These are phyloP conservation scores for Paradendryphiella salina DNA, from an alignment of 2,329 filamentous ascomycete genomes.

Conservation along the genomic window DNA sequence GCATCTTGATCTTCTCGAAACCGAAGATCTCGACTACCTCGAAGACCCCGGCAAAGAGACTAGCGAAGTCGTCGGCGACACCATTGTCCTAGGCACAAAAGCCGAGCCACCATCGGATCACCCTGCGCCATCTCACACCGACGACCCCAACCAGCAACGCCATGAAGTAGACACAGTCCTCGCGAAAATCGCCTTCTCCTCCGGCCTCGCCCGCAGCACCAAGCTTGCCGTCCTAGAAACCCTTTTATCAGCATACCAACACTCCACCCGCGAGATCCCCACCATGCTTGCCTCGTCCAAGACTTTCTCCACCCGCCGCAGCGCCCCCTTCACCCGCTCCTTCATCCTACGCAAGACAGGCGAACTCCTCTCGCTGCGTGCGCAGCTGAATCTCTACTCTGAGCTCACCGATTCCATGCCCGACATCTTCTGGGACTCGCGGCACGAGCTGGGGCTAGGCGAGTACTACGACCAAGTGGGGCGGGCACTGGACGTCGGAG, in stretches of 20 bases:
- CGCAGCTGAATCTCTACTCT: constrained; percentile 93
- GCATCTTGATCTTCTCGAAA: constrained; percentile 73
- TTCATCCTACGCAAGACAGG: constrained; percentile 94
- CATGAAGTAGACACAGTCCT: constrained; percentile 65
- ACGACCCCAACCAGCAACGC: constrained; percentile 41
- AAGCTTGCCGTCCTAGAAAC: constrained; percentile 92
- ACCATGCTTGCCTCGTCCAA: constrained; percentile 71
- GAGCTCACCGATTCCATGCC: constrained; percentile 94
- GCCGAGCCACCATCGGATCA: constrained; percentile 27
- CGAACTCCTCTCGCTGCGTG: constrained; percentile 83
- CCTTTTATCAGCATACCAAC: constrained; percentile 79
- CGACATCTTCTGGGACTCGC: constrained; percentile 94
- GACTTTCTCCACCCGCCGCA: constrained; percentile 42
- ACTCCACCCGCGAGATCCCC: constrained; percentile 81
- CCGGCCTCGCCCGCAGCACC: constrained; percentile 86
- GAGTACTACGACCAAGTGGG: constrained; percentile 95
- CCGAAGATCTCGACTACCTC: constrained; percentile 86
- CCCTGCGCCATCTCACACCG: neutral
- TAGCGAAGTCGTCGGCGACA: constrained; percentile 81
- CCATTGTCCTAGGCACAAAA: constrained; percentile 85
- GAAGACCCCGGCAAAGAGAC: constrained; percentile 73
- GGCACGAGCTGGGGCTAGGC: constrained; percentile 85
- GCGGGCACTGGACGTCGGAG: constrained; percentile 84
- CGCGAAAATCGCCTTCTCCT: constrained; percentile 95
- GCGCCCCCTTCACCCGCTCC: constrained; percentile 60